Percentiles rank a stretch among this genome's conserved stretches.
These are phyloP conservation scores for Sclerotinia sclerotiorum DNA, from an alignment of 2,329 filamentous ascomycete species.

Conservation along the genomic window DNA sequence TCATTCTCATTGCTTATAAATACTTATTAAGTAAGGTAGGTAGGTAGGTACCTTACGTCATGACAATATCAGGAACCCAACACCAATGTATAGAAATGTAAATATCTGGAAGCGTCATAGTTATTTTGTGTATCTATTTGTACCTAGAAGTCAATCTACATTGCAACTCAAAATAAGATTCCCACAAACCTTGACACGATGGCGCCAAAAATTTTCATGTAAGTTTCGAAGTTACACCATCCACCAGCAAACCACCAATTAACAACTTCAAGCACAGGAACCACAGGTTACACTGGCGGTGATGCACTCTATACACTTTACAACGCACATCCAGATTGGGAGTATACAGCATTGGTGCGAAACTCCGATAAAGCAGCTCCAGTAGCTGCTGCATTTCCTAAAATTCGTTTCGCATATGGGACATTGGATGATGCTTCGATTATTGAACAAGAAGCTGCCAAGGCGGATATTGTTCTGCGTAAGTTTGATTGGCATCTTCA, in stretches of 20 bases:
- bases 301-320: slow-evolving; percentile 47
- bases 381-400: slow-evolving; percentile 48
- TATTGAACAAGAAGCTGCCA: slow-evolving; percentile 46
- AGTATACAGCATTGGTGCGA: slow-evolving; percentile 51
- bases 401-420: slow-evolving; percentile 52
- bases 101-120: no score
- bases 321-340: slow-evolving; percentile 49
- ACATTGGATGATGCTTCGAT: slow-evolving; percentile 47
- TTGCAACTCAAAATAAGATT: no score
- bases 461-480: slow-evolving; percentile 52
- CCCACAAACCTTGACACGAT: slow-evolving; percentile 20
- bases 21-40: not conserved
- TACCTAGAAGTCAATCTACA: not conserved
- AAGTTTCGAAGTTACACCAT: not conserved
- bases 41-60: not conserved
- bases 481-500: slow-evolving; percentile 7
- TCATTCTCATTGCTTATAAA: slow-evolving; percentile 17
- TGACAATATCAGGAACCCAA: not conserved
- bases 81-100: not conserved
- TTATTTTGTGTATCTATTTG: no score
- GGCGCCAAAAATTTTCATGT: slow-evolving; percentile 37
- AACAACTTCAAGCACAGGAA: slow-evolving; percentile 9
- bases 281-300: slow-evolving; percentile 43
- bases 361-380: slow-evolving; percentile 49
- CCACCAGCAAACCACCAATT: not conserved